phyloP scores from a whole-genome alignment of 805 yeast species.

The Saturnispora sekii region DNA sequence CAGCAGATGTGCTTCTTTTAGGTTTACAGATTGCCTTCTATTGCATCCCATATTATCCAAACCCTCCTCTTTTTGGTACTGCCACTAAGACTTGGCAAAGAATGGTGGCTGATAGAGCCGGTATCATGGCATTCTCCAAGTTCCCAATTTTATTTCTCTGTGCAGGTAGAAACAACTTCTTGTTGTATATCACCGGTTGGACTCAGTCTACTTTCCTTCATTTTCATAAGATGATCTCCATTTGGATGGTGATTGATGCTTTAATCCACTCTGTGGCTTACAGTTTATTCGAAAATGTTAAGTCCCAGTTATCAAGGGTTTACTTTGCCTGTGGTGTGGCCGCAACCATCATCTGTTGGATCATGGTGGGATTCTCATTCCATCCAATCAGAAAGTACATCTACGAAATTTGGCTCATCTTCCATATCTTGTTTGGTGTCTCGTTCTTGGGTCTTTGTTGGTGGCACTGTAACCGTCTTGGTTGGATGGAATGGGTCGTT shows the following conservation, averaged over 20 bases:
- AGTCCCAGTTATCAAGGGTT: neutral
- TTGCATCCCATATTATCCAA: conserved; percentile 8
- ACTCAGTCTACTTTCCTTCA: conserved; percentile 34
- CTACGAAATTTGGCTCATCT: conserved; percentile 50
- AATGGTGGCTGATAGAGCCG: conserved; percentile 27
- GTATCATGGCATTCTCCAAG: conserved; percentile 29
- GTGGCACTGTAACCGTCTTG: conserved; percentile 39
- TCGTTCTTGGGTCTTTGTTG: conserved; percentile 45
- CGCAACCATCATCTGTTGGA: conserved; percentile 33
- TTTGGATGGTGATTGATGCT: conserved; percentile 33
- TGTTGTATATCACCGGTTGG: conserved; percentile 36
- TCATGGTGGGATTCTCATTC: conserved; percentile 40
- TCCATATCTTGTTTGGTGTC: conserved; percentile 48
- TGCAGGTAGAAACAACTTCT: conserved; percentile 38
- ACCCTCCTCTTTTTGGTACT: conserved; percentile 18
- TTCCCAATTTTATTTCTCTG: conserved; percentile 35
- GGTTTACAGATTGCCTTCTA: conserved; percentile 9
- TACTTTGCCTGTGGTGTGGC: conserved; percentile 27
- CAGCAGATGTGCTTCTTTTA: conserved; percentile 7
- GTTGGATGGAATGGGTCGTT: conserved; percentile 28
- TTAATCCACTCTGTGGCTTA: conserved; percentile 32
- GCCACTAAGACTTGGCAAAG: conserved; percentile 25
- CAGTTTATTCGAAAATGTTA: conserved; percentile 13
- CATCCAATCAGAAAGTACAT: conserved; percentile 39
- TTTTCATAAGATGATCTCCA: conserved; percentile 60